These are phyloP conservation scores for Grifola frondosa DNA, from an alignment of 1,284 basidiomycete genomes.

Conservation along the genomic window DNA sequence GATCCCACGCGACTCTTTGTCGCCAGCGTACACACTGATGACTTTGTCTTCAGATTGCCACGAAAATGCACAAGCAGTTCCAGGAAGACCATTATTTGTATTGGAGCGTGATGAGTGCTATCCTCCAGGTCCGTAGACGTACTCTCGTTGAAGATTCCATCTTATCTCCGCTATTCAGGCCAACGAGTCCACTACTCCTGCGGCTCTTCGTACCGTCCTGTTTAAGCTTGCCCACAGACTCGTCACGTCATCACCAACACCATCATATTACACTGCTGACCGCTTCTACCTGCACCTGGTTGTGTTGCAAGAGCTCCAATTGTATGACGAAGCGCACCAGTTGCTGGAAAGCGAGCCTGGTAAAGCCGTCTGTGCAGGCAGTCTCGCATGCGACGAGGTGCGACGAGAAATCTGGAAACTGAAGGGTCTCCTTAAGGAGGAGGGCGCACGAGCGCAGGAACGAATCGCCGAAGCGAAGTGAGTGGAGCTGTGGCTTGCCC, in stretches of 20 bases:
- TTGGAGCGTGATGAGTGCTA: constrained; percentile 78
- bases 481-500: constrained; percentile 18
- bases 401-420: constrained; percentile 66
- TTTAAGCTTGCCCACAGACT: constrained; percentile 73
- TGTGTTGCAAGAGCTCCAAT: constrained; percentile 66
- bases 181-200: constrained; percentile 57
- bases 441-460: constrained; percentile 55
- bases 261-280: constrained; percentile 66
- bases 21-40: constrained; percentile 2
- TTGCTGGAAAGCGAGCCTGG: constrained; percentile 71
- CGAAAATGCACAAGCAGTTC: constrained; percentile 76
- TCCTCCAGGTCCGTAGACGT: constrained; percentile 62
- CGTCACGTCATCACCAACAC: constrained; percentile 56
- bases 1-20: constrained; percentile 3
- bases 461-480: constrained; percentile 61
- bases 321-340: constrained; percentile 68
- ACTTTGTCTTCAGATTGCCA: constrained; percentile 52
- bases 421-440: constrained; percentile 55
- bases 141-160: not conserved
- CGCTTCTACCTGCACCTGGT: constrained; percentile 73
- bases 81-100: constrained; percentile 78
- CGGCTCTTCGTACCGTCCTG: constrained; percentile 62
- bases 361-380: constrained; percentile 63
- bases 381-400: constrained; percentile 71
- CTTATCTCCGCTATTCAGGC: constrained; percentile 42